These are phyloP conservation scores for Hypoxylon perforatum DNA, from an alignment of 495 filamentous ascomycete species.

Conservation along the genomic window DNA sequence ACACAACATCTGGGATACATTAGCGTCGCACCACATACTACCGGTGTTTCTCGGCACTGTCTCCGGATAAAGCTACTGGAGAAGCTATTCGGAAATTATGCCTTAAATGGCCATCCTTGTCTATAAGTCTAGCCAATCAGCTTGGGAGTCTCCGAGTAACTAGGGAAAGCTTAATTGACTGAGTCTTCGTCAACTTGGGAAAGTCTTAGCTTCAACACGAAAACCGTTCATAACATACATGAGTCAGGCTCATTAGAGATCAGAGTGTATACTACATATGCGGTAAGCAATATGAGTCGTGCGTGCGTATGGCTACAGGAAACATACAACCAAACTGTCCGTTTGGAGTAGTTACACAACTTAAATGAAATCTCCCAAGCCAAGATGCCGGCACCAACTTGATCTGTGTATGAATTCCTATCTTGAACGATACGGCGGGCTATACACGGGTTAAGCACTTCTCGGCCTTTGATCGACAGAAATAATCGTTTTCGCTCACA, in stretches of 20 bases:
- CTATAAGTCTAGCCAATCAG: slow-evolving; percentile 22
- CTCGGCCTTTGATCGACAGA: background rate
- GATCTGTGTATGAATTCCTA: background rate
- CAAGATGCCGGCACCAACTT: background rate
- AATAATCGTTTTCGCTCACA: background rate
- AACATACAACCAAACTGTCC: background rate
- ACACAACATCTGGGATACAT: slow-evolving; percentile 33
- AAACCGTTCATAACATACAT: background rate
- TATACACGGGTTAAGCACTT: background rate
- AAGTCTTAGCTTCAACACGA: background rate
- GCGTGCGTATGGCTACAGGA: no score
- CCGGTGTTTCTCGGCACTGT: slow-evolving; percentile 37
- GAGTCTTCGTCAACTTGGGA: slow-evolving; percentile 11
- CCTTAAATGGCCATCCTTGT: slow-evolving; percentile 21
- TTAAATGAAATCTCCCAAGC: background rate
- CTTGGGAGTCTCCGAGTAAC: background rate
- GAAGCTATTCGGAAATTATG: slow-evolving; percentile 30
- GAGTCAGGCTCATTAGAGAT: slow-evolving; percentile 11
- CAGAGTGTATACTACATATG: no score
- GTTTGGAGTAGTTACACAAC: background rate
- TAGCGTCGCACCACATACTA: slow-evolving; percentile 39
- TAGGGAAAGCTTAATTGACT: slow-evolving; percentile 35
- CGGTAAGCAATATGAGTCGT: no score
- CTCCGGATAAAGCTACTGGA: slow-evolving; percentile 39
- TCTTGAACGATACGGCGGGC: background rate